phyloP scores from a whole-genome alignment of 768 basidiomycete genomes.

The Lenzites betulinus region DNA sequence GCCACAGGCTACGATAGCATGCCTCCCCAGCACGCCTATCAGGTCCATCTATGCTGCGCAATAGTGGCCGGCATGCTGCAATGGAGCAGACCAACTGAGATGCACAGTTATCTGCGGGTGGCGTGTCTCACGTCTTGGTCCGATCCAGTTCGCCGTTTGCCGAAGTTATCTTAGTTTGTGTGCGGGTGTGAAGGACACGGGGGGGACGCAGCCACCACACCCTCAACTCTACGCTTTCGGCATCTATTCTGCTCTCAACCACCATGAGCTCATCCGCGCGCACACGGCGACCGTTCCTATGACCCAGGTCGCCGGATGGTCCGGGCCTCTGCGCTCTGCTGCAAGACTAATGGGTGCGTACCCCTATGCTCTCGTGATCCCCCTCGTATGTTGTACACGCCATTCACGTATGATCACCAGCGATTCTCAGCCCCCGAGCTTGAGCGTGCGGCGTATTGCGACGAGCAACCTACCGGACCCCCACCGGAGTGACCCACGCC shows the following conservation, averaged over 20 bases:
- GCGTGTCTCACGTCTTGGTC: background rate
- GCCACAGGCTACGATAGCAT: background rate
- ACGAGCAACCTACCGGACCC: background rate
- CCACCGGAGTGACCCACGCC: background rate
- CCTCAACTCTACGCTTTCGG: conserved; percentile 14
- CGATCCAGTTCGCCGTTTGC: conserved; percentile 11
- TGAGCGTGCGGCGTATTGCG: background rate
- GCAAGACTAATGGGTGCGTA: conserved; percentile 9
- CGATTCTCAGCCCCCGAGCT: conserved; percentile 15
- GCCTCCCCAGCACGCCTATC: background rate
- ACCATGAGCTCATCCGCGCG: conserved; percentile 6
- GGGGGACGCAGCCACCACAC: conserved; percentile 3
- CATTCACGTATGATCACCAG: conserved; percentile 20
- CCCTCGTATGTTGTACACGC: conserved; percentile 13
- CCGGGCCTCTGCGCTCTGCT: conserved; percentile 7
- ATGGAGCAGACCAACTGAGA: background rate
- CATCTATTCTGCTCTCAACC: conserved; percentile 12
- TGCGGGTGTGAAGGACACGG: conserved; percentile 7
- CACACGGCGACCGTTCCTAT: background rate
- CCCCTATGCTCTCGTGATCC: conserved; percentile 6
- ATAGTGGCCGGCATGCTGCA: no score
- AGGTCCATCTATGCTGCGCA: background rate
- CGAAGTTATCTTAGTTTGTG: conserved; percentile 4
- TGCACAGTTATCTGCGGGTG: background rate
- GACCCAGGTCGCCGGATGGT: conserved; percentile 8